Conservation (phyloP, 495 filamentous ascomycete species). For the Aspergillus wentii region DNA sequence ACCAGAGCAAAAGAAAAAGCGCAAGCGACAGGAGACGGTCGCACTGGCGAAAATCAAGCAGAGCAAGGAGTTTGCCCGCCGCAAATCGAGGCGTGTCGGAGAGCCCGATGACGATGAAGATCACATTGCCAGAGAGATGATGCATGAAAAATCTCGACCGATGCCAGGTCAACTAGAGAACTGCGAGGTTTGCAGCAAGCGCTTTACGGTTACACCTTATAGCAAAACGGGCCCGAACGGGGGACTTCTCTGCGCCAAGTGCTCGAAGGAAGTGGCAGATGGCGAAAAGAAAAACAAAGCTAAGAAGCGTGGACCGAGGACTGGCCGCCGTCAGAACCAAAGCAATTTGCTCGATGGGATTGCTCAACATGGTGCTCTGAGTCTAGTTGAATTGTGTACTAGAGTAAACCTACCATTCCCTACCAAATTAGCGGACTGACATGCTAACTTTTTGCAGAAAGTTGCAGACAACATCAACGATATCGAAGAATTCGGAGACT, state of each 20-base stretch:
- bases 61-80: constrained; percentile 61
- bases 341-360: constrained; percentile 76
- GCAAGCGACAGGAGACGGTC: constrained; percentile 56
- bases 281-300: constrained; percentile 56
- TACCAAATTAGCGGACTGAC: background rate
- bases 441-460: constrained; percentile 39
- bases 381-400: constrained; percentile 72
- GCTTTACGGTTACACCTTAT: constrained; percentile 93
- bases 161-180: constrained; percentile 83
- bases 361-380: constrained; percentile 62
- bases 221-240: constrained; percentile 75
- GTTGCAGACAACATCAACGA: constrained; percentile 77
- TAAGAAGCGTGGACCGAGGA: constrained; percentile 51
- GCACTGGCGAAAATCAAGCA: constrained; percentile 73
- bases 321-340: constrained; percentile 63
- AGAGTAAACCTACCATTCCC: constrained; percentile 36
- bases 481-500: constrained; percentile 77
- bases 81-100: constrained; percentile 46
- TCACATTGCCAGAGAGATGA: constrained; percentile 44
- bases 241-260: constrained; percentile 78
- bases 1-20: constrained; percentile 55
- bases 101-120: constrained; percentile 48
- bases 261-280: constrained; percentile 70
- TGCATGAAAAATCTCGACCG: constrained; percentile 59
- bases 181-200: constrained; percentile 77